Conservation (phyloP, 768 basidiomycete genomes). For the Termitomyces bulborhizus region DNA sequence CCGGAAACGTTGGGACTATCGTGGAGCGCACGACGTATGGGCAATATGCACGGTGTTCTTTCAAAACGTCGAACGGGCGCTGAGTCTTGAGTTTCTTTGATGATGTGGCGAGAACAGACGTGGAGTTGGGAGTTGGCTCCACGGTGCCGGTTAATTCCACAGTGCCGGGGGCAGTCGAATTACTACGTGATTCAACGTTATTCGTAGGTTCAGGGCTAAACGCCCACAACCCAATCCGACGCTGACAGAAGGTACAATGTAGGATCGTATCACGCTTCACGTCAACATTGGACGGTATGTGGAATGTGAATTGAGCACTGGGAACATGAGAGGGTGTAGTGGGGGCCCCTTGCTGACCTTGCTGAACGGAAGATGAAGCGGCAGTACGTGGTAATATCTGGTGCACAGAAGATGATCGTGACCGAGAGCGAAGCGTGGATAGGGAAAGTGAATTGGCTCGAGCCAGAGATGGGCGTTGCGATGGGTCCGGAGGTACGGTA, state of each 20-base stretch:
- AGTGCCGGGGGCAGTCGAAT: not conserved
- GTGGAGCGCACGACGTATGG: conserved; percentile 78
- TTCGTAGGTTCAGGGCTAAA: conserved; percentile 31
- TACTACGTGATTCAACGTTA: not conserved
- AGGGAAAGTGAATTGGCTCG: conserved; percentile 25
- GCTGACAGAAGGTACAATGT: conserved; percentile 65
- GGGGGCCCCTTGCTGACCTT: conserved; percentile 10
- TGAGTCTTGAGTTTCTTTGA: conserved; percentile 26
- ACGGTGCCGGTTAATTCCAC: not conserved
- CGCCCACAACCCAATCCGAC: conserved; percentile 77
- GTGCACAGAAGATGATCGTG: conserved; percentile 28
- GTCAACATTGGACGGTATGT: conserved; percentile 20
- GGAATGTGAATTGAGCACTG: conserved; percentile 16
- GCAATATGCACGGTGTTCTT: conserved; percentile 81
- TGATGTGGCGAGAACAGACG: conserved; percentile 17
- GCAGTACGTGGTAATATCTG: conserved; percentile 10
- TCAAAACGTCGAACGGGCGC: conserved; percentile 65
- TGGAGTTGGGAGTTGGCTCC: conserved; percentile 9
- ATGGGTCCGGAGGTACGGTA: conserved; percentile 23
- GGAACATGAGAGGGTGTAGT: conserved; percentile 11
- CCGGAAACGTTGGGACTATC: conserved; percentile 49
- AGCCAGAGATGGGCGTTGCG: conserved; percentile 24
- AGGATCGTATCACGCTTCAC: conserved; percentile 45
- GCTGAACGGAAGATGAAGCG: conserved; percentile 11
- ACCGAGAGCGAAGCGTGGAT: conserved; percentile 29